These are phyloP conservation scores for Phytopythium kandeliae DNA, from an alignment of 352 stramenopile genomes.

Conservation along the genomic window DNA sequence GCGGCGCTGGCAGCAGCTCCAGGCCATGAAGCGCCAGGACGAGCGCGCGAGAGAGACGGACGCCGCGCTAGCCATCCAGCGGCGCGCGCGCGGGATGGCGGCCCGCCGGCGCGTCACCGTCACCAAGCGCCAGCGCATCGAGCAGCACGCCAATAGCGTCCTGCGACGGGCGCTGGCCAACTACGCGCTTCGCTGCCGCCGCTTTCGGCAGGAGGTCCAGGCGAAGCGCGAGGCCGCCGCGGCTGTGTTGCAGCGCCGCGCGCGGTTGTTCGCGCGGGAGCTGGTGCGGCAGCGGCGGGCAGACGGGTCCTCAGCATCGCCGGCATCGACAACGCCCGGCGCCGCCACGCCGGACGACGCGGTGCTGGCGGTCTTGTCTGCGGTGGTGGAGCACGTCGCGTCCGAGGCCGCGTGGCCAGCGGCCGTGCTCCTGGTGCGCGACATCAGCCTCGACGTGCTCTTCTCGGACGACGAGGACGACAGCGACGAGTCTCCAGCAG, in stretches of 20 bases:
- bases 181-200: slow-evolving; percentile 14
- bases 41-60: slow-evolving; percentile 29
- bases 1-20: slow-evolving; percentile 39
- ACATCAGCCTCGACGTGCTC: slow-evolving; percentile 51
- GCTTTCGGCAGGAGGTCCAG: slow-evolving; percentile 17
- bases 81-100: slow-evolving; percentile 27
- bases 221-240: slow-evolving; percentile 32
- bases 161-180: slow-evolving; percentile 30
- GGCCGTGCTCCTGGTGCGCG: slow-evolving; percentile 12
- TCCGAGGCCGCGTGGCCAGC: slow-evolving; percentile 10
- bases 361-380: neutral
- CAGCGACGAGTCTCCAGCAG: slow-evolving; percentile 3
- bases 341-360: slow-evolving; percentile 16
- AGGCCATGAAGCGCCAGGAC: slow-evolving; percentile 38
- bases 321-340: slow-evolving; percentile 1
- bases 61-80: slow-evolving; percentile 39
- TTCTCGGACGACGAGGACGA: slow-evolving; percentile 42
- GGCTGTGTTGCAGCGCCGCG: slow-evolving; percentile 38
- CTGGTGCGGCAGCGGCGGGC: slow-evolving; percentile 9
- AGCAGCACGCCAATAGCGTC: slow-evolving; percentile 22
- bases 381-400: neutral
- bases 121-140: slow-evolving; percentile 9
- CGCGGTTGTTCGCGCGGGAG: slow-evolving; percentile 16
- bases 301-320: neutral
- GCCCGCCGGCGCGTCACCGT: slow-evolving; percentile 11